phyloP scores from a whole-genome alignment of 2,329 filamentous ascomycete genomes.

The Ophiocordyceps australis region DNA sequence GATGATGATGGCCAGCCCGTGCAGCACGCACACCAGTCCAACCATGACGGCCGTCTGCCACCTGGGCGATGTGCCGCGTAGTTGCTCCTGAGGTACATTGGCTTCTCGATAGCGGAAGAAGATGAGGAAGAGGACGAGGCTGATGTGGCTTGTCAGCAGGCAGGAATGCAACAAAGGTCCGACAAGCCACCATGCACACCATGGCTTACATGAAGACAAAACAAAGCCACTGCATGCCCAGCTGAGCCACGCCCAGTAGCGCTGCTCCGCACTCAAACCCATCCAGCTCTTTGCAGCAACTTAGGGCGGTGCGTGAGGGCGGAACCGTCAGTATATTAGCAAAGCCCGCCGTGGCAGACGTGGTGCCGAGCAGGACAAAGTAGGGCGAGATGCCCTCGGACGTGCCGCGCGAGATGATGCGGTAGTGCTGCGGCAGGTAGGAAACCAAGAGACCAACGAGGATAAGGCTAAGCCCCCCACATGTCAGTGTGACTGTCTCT shows the following conservation, averaged over 20 bases:
- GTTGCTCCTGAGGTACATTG: conserved; percentile 28
- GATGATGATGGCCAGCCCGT: conserved; percentile 54
- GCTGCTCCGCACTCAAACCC: conserved; percentile 72
- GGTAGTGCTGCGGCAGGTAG: conserved; percentile 86
- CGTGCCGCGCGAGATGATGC: conserved; percentile 70
- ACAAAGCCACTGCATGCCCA: conserved; percentile 81
- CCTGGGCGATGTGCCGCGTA: conserved; percentile 35
- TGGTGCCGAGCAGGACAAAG: conserved; percentile 85
- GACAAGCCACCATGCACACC: conserved; percentile 19
- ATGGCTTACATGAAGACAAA: conserved; percentile 86
- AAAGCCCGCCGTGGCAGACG: conserved; percentile 74
- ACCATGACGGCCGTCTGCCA: conserved; percentile 69
- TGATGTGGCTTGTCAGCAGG: conserved; percentile 20
- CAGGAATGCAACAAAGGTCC: not conserved
- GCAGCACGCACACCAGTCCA: conserved; percentile 51
- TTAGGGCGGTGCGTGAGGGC: conserved; percentile 65
- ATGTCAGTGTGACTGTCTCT: too few species aligned
- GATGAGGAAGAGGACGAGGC: conserved; percentile 80
- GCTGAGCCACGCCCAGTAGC: conserved; percentile 74
- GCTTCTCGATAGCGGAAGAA: conserved; percentile 62
- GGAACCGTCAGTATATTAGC: conserved; percentile 83
- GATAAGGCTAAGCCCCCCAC: conserved; percentile 43
- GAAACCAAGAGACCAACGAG: conserved; percentile 78
- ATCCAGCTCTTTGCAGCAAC: conserved; percentile 69
- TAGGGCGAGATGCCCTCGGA: conserved; percentile 92